Evolutionary conservation across 2,329 filamentous ascomycete genomes (phyloP).

Genomic region (Colletotrichum viniferum): DNA sequence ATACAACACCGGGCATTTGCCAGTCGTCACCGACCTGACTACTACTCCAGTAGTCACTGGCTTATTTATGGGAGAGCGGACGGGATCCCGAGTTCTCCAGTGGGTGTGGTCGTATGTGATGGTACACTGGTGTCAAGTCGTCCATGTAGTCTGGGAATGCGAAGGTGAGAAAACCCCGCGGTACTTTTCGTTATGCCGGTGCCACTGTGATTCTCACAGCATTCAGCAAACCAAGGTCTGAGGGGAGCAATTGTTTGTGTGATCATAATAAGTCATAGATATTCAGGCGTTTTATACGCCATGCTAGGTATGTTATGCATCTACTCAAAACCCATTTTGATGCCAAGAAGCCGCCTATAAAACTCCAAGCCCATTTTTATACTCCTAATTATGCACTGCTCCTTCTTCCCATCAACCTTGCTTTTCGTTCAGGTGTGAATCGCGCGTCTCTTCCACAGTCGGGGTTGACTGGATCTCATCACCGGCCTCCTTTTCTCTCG

Average conservation of each 20-base stretch:
- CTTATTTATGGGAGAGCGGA: neutral
- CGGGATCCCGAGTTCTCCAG: neutral
- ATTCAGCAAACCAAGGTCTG: neutral
- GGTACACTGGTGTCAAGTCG: fast-evolving
- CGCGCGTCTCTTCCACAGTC: neutral
- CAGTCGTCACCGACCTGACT: neutral
- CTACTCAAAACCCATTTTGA: neutral
- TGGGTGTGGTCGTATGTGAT: neutral
- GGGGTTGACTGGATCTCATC: slow-evolving; percentile 9
- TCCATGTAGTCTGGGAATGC: neutral
- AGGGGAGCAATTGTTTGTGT: neutral
- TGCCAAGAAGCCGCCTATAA: neutral
- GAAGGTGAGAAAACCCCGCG: neutral
- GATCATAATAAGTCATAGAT: neutral
- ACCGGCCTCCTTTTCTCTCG: slow-evolving; percentile 9
- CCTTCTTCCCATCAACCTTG: neutral
- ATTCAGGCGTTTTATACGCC: neutral
- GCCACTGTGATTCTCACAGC: neutral
- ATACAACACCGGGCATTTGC: neutral
- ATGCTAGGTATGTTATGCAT: neutral
- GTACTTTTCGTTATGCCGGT: neutral
- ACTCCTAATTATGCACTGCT: slow-evolving; percentile 4
- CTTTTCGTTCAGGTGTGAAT: slow-evolving; percentile 11
- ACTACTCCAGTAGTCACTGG: neutral
- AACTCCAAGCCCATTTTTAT: slow-evolving; percentile 10